Percentiles rank a stretch among this genome's conserved stretches.
Evolutionary conservation across 495 filamentous ascomycete species (phyloP).

Genomic region (Aspergillus bertholletiae): DNA sequence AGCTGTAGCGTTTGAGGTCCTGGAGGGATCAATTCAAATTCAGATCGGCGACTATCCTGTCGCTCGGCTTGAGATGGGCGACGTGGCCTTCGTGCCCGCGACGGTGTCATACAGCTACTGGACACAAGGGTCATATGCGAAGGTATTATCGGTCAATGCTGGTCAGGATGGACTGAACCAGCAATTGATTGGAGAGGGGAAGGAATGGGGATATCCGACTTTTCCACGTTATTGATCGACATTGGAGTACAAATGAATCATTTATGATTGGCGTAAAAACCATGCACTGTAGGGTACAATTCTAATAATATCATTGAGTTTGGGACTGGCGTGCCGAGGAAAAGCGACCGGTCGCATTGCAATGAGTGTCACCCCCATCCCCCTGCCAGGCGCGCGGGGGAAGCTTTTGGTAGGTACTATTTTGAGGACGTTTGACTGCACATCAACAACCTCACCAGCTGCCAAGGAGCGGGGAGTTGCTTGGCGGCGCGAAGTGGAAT

Average conservation of each 20-base stretch:
- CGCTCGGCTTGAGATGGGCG: slow-evolving; percentile 26
- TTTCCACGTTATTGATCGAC: slow-evolving; percentile 19
- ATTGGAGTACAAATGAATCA: background rate
- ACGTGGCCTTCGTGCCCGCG: slow-evolving; percentile 38
- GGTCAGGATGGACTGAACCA: slow-evolving; percentile 32
- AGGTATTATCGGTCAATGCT: slow-evolving; percentile 35
- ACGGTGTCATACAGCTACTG: slow-evolving; percentile 29
- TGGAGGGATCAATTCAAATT: slow-evolving; percentile 35
- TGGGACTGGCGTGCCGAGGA: background rate
- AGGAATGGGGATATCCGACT: slow-evolving; percentile 19
- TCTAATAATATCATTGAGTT: background rate
- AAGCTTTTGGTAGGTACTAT: too few relatives aligned
- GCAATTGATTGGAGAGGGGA: slow-evolving; percentile 20
- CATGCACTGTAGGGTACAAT: background rate
- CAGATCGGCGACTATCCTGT: slow-evolving; percentile 29
- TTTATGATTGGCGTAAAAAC: background rate
- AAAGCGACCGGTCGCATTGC: background rate
- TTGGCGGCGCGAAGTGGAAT: background rate
- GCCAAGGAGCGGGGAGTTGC: background rate
- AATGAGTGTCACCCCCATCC: too few relatives aligned
- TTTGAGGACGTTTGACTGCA: too few relatives aligned
- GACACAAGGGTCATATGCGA: slow-evolving; percentile 30
- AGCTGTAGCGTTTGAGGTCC: slow-evolving; percentile 36
- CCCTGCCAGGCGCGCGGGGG: background rate
- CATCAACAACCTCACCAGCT: background rate